Percentiles rank a stretch among this genome's conserved stretches.
phyloP scores from a whole-genome alignment of 2,329 filamentous ascomycete genomes.

The Fusarium sp. region DNA sequence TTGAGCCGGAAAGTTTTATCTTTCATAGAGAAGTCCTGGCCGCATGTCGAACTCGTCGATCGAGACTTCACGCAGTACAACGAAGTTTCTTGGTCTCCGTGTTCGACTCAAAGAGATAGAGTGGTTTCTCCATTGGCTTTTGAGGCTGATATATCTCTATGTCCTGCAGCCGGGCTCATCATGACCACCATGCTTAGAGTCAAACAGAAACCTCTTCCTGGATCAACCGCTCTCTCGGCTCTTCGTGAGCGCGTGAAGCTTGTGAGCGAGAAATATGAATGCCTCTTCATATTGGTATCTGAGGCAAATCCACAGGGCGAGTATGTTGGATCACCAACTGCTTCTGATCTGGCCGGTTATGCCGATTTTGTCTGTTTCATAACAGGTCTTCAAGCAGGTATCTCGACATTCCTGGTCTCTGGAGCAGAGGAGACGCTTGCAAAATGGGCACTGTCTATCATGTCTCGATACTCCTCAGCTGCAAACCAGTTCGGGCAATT shows the following conservation, averaged over 20 bases:
- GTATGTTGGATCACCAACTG: constrained; percentile 51
- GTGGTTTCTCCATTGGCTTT: constrained; percentile 54
- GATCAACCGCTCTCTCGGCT: constrained; percentile 52
- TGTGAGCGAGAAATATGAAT: constrained; percentile 71
- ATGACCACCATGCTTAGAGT: constrained; percentile 77
- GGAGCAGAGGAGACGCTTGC: constrained; percentile 63
- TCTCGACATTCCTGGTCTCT: constrained; percentile 60
- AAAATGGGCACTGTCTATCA: constrained; percentile 64
- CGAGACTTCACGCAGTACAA: constrained; percentile 64
- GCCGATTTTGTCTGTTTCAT: constrained; percentile 64
- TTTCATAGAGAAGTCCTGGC: constrained; percentile 61
- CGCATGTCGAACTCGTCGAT: constrained; percentile 66
- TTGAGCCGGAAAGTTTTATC: constrained; percentile 61
- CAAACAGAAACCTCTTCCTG: constrained; percentile 76
- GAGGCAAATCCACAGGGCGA: constrained; percentile 59
- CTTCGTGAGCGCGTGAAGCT: constrained; percentile 66
- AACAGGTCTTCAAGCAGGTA: constrained; percentile 51
- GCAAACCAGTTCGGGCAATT: constrained; percentile 47
- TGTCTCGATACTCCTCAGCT: constrained; percentile 58
- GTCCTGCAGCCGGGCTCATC: constrained; percentile 75
- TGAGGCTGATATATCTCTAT: constrained; percentile 80
- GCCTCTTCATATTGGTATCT: constrained; percentile 75
- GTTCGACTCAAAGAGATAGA: constrained; percentile 40
- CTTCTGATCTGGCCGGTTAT: constrained; percentile 58
- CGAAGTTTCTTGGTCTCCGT: constrained; percentile 48